Evolutionary conservation across 1,139 yeast species (phyloP).

Genomic region (Kodamaea alishanica): DNA sequence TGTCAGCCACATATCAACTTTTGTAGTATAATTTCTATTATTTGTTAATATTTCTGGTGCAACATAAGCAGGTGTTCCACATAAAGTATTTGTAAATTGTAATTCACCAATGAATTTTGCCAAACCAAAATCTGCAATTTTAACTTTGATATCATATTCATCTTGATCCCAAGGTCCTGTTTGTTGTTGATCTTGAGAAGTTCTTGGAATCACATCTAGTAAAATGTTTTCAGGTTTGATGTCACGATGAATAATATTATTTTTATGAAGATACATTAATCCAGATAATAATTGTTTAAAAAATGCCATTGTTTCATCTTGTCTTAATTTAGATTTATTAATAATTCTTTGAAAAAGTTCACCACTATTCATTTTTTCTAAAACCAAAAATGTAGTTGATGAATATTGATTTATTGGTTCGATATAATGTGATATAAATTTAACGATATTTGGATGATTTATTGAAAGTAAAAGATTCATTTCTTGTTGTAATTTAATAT

Average conservation of each 20-base stretch:
- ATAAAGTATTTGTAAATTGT: slow-evolving; percentile 26
- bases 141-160: slow-evolving; percentile 61
- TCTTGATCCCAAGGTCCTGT: slow-evolving; percentile 67
- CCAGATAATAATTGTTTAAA: slow-evolving; percentile 64
- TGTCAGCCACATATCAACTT: slow-evolving; percentile 77
- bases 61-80: slow-evolving; percentile 41
- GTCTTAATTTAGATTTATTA: slow-evolving; percentile 55
- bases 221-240: slow-evolving; percentile 89
- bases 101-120: slow-evolving; percentile 29
- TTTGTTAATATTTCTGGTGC: slow-evolving; percentile 69
- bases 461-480: slow-evolving; percentile 62
- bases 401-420: slow-evolving; percentile 59
- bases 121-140: slow-evolving; percentile 64
- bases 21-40: slow-evolving; percentile 60
- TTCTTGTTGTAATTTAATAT: slow-evolving; percentile 61
- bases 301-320: slow-evolving; percentile 59
- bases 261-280: slow-evolving; percentile 58
- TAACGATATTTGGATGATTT: slow-evolving; percentile 68
- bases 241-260: slow-evolving; percentile 82
- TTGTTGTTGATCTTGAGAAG: slow-evolving; percentile 47
- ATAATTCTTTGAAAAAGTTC: slow-evolving; percentile 71
- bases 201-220: slow-evolving; percentile 57
- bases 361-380: slow-evolving; percentile 72
- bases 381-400: slow-evolving; percentile 59
- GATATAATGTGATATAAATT: slow-evolving; percentile 60